Conservation (phyloP, 768 basidiomycete genomes). For the Russula earlei region DNA sequence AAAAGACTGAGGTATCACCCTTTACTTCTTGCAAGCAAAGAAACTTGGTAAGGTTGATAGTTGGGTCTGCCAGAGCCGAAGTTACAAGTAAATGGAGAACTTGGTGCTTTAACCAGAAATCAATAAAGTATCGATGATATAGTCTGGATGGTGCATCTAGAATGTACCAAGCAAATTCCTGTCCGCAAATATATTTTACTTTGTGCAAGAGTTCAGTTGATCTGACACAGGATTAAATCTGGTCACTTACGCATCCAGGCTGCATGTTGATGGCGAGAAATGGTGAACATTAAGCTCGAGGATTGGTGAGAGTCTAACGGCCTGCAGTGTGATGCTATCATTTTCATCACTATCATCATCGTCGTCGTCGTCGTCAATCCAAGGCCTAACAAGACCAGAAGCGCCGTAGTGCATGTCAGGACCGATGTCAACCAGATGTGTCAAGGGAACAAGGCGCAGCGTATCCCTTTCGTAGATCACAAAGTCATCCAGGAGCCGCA, state of each 20-base stretch:
- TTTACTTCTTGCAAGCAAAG: not conserved
- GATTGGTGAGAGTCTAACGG: conserved; percentile 36
- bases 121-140: conserved; percentile 38
- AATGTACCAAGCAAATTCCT: conserved; percentile 59
- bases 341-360: conserved; percentile 1
- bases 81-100: conserved; percentile 41
- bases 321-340: conserved; percentile 15
- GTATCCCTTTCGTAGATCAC: conserved; percentile 37
- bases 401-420: conserved; percentile 25
- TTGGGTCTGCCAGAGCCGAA: conserved; percentile 5
- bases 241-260: conserved; percentile 37
- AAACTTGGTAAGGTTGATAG: not conserved
- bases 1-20: not conserved
- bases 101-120: conserved; percentile 43
- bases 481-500: conserved; percentile 49
- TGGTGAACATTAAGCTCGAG: conserved; percentile 41
- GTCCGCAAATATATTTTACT: conserved; percentile 63
- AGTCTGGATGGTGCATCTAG: conserved; percentile 37
- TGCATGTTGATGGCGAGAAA: conserved; percentile 22
- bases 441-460: conserved; percentile 33
- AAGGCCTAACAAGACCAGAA: conserved; percentile 32
- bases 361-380: conserved; percentile 25
- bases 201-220: not conserved
- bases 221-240: not conserved
- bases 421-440: conserved; percentile 30